Evolutionary conservation across 305 asterid species (phyloP).

Genomic region (Nicotiana rustica): DNA sequence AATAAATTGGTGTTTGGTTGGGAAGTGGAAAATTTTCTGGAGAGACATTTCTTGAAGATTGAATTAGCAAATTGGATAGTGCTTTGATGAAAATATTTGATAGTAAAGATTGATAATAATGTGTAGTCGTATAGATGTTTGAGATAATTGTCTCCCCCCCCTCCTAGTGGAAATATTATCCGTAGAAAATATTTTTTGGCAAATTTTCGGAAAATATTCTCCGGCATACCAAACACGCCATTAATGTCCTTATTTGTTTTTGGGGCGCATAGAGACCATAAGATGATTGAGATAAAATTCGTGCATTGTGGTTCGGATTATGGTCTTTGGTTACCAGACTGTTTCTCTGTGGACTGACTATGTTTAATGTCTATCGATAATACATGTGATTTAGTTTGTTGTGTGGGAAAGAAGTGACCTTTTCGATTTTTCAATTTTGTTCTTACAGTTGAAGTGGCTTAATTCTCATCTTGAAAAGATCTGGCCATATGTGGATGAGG

Average conservation of each 20-base stretch:
- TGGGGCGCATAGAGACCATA: background rate
- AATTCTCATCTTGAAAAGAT: conserved; percentile 73
- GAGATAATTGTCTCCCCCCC: background rate
- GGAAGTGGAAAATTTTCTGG: background rate
- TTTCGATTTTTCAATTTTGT: background rate
- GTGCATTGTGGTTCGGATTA: background rate
- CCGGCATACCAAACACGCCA: background rate
- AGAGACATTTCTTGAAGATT: background rate
- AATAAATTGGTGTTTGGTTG: background rate
- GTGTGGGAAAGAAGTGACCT: conserved; percentile 13
- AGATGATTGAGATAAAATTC: background rate
- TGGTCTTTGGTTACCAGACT: background rate
- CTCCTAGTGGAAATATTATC: background rate
- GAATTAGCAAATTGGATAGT: background rate
- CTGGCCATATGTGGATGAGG: conserved; percentile 93
- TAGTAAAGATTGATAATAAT: background rate
- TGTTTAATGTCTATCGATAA: background rate
- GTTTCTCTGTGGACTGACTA: background rate
- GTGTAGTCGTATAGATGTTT: background rate
- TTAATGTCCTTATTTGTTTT: background rate
- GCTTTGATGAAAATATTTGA: background rate
- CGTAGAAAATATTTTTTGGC: background rate
- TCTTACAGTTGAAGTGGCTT: conserved; percentile 83
- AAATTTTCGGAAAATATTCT: background rate
- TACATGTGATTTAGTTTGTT: background rate